Conservation (phyloP, 73 alveolate species). For the Blepharisma japonicum region DNA sequence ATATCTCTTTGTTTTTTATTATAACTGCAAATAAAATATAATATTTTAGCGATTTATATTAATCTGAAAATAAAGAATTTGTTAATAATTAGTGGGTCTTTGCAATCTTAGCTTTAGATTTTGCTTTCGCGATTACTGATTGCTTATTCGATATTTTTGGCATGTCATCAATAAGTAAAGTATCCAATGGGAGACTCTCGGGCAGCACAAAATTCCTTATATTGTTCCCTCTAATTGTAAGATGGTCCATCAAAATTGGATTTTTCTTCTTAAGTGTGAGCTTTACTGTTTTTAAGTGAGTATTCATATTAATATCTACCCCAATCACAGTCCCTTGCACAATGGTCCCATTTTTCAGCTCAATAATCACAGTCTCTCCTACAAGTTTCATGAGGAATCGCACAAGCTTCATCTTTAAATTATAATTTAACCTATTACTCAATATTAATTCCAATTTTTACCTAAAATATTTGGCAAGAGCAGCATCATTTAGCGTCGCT, state of each 20-base stretch:
- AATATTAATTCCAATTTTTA: no score
- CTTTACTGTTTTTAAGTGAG: constrained; percentile 59
- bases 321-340: constrained; percentile 92
- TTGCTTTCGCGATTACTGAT: no score
- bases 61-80: no score
- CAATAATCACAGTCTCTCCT: constrained; percentile 96
- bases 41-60: no score
- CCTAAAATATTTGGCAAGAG: no score
- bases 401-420: constrained; percentile 78
- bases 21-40: no score
- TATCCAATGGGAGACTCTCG: constrained; percentile 85
- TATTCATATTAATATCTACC: constrained; percentile 98
- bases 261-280: constrained; percentile 93
- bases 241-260: constrained; percentile 92
- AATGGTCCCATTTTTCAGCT: constrained; percentile 98
- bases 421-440: no score
- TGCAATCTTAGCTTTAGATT: no score
- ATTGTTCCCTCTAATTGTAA: constrained; percentile 98
- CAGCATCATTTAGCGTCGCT: no score
- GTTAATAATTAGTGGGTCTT: no score
- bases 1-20: no score
- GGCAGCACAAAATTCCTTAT: constrained; percentile 92
- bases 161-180: constrained; percentile 71
- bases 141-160: constrained; percentile 2
- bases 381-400: constrained; percentile 94